Evolutionary conservation across 768 basidiomycete genomes (phyloP), one percentile per base, ranked within the genome.

Genomic region (Pulveroboletus sp.): DNA sequence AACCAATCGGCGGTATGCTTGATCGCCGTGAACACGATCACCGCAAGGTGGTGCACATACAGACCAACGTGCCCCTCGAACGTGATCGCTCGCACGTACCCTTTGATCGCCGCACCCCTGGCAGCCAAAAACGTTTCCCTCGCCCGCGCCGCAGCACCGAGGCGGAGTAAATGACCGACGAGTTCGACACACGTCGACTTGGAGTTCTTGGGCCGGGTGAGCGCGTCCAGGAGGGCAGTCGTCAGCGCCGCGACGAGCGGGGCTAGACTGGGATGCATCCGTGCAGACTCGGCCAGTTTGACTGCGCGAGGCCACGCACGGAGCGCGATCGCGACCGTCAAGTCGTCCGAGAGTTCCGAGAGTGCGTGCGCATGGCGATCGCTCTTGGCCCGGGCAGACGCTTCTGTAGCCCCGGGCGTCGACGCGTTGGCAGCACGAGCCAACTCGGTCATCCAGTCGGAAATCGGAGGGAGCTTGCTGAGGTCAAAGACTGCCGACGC

Each of bases 1-100:
- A 91, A 99, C 96, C 96, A 99, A 69, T 99, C 95, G 13, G 91
- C 91, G 1, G 94, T 96, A 63, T 98, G 92, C 65, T 96, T 94
- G 65, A 99, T 88, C 1, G 90, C 85, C 1, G 93, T 96, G 60
- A 98, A 98, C 50, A 86, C 82, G 0, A 98, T 89, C 35, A 93
- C 76, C 3, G 92, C 82, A 29, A 98, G 74, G 61, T 97, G 91
- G 29, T 82, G 85, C 41, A 98, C 78, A 60, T 95, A 98, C 42
- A 85, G 76, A 3, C 78, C 80, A 29, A 94, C 82, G 60, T 93
- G 83, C 3, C 95, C 94, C 57, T 95, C 92, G 56, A 93, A 94
- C 41, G 79, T 77, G 60, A 99, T 96, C 59, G 83, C 86, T 40
- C 94, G 77, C n/a, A 92, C 79, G 40, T 91, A 80, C 32, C 78